Conservation (phyloP, 768 basidiomycete genomes). For the Polyporus arcularius region DNA sequence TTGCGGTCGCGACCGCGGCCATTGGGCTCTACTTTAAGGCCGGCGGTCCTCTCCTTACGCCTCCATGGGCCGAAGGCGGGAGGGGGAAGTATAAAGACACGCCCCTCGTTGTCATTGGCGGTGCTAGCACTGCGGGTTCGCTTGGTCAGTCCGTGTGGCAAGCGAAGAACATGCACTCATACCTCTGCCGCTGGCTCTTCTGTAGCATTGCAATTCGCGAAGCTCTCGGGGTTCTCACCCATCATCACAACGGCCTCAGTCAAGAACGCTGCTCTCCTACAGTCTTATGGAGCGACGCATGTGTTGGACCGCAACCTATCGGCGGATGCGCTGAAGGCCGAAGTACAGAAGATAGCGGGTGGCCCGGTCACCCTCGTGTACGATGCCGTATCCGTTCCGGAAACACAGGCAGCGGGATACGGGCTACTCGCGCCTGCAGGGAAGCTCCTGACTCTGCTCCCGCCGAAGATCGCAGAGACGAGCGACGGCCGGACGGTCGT, state of each 20-base stretch:
- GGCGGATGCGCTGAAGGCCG: not conserved
- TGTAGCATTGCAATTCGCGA: slow-evolving; percentile 21
- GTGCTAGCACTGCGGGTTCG: slow-evolving; percentile 24
- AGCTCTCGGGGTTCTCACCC: slow-evolving; percentile 25
- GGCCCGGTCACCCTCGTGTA: slow-evolving; percentile 21
- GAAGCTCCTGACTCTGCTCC: slow-evolving; percentile 11
- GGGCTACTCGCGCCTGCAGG: slow-evolving; percentile 22
- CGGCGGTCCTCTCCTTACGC: slow-evolving; percentile 21
- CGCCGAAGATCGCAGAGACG: not conserved
- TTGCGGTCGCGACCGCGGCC: slow-evolving; percentile 12
- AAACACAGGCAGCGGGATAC: slow-evolving; percentile 21
- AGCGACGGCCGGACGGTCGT: too few relatives aligned
- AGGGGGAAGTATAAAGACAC: slow-evolving; percentile 30
- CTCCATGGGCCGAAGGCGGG: slow-evolving; percentile 29
- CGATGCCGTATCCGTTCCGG: slow-evolving; percentile 19
- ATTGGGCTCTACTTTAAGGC: slow-evolving; percentile 17
- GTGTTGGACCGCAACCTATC: slow-evolving; percentile 11
- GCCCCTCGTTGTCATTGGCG: slow-evolving; percentile 30
- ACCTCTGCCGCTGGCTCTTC: too few relatives aligned
- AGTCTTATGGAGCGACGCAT: slow-evolving; percentile 16
- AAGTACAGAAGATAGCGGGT: slow-evolving; percentile 9
- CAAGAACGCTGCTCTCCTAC: slow-evolving; percentile 3
- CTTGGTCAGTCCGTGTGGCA: slow-evolving; percentile 11
- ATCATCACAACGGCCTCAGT: slow-evolving; percentile 25
- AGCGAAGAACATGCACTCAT: too few relatives aligned